Base-by-base conservation (phyloP, 768 basidiomycete genomes). In the Leccinum truebloodii region DNA sequence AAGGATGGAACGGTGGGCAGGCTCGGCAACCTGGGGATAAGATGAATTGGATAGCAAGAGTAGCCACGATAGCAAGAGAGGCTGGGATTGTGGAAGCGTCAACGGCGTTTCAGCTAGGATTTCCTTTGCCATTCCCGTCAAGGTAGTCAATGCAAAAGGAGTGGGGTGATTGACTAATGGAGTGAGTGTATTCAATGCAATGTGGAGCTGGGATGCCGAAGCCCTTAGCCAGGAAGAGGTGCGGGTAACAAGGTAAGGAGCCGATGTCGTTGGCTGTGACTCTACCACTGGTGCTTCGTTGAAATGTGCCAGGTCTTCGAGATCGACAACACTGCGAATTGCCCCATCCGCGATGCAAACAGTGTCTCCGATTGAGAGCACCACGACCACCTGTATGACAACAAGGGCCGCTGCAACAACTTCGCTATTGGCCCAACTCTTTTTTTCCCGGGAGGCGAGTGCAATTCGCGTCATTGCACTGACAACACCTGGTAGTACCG, bases 401-500 rank as follows among this genome's bases (percentile, higher is more conserved):
- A 74, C 69, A 9, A 94, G 78, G 4, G 87, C 80, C 5, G 76
- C 74, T 3, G 82, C 79, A 35, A 90, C 88, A 30, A 81, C 77
- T 22, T 89, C 87, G 6, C 91, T 90, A 62, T 84, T 87, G 8
- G 87, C 82, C 87, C 89, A 93, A 24, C 84, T 85, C 69, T 85
- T 89, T 30, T 72, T 75, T 28, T 78, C 73, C 5, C 79, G 74
- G 18, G 75, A 71, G 10, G 84, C 89, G 1, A 90, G 78, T 6
- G 88, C 82, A 14, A 93, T 73, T 67, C 88, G 92, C 30, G 83
- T 83, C 84, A 90, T 88, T 18, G 81, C 73, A 67, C 92, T 95
- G 61, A 93, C 82, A 34, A 90, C 81, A 1, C 95, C 95, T 1
- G 95, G 95, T 30, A 98, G 77, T 28, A 98, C 79, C 13, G 89